These are phyloP conservation scores for Coemansia sp. DNA, from an alignment of 192 early-diverging fungal species.

Conservation along the genomic window DNA sequence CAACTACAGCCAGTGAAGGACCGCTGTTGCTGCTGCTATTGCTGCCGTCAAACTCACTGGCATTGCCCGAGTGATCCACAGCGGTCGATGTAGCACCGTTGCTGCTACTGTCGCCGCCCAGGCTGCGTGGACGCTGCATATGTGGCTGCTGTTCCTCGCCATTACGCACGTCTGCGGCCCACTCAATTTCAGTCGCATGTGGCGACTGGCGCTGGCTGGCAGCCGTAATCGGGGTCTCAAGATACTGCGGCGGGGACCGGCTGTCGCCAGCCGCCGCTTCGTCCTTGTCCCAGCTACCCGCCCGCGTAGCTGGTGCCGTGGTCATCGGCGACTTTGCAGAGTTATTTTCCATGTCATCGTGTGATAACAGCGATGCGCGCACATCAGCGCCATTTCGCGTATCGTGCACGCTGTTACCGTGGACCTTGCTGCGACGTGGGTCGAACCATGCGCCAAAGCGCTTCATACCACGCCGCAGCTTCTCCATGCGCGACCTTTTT, in stretches of 20 bases:
- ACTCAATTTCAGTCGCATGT: conserved; percentile 12
- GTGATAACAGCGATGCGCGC: neutral
- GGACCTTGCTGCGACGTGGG: neutral
- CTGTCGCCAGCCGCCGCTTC: neutral
- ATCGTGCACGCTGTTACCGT: neutral
- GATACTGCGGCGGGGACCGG: neutral
- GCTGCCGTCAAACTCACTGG: neutral
- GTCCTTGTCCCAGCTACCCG: conserved; percentile 3
- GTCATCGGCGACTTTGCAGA: neutral
- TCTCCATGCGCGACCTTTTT: conserved; percentile 19
- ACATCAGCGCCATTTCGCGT: neutral
- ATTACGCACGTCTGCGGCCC: conserved; percentile 23
- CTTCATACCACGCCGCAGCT: conserved; percentile 41
- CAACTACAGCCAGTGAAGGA: conserved; percentile 68
- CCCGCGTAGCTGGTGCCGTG: neutral
- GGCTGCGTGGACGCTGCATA: neutral
- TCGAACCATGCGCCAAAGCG: conserved; percentile 35
- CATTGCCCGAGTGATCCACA: no score
- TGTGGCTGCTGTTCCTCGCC: neutral
- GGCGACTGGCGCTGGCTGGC: neutral
- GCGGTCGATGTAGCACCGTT: no score
- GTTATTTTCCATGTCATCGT: neutral
- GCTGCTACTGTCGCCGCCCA: neutral
- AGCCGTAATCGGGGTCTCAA: neutral
- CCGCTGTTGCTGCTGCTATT: neutral